A percentile compares a stretch with the other conserved stretches of the same genome.
Evolutionary conservation across 129 eudicot species (phyloP).

Genomic region (Apium graveolens): DNA sequence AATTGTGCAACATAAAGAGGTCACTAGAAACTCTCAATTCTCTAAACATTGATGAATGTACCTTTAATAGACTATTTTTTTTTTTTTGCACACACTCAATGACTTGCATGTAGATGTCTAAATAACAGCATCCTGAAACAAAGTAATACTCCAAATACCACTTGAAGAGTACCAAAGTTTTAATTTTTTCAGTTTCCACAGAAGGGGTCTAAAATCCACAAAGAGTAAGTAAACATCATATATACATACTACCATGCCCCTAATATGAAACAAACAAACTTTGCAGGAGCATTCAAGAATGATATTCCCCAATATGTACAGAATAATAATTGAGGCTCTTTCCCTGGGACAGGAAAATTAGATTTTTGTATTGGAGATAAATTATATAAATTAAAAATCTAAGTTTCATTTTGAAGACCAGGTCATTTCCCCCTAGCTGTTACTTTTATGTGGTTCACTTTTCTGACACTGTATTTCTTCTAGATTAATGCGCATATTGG

Average conservation of each 20-base stretch:
- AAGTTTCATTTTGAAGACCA: background rate
- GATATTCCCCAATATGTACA: background rate
- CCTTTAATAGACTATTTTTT: background rate
- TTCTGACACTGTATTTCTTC: background rate
- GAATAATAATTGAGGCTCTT: background rate
- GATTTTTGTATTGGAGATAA: background rate
- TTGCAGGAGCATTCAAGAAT: background rate
- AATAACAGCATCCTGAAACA: background rate
- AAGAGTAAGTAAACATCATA: background rate
- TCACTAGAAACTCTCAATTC: background rate
- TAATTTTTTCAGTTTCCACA: background rate
- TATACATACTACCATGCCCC: background rate
- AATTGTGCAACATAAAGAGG: background rate
- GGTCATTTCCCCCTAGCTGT: background rate
- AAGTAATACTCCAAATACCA: background rate
- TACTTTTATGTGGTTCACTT: background rate
- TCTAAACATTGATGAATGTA: background rate
- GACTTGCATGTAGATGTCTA: background rate
- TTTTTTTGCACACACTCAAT: background rate
- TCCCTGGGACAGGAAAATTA: background rate
- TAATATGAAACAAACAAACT: background rate
- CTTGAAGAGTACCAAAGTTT: background rate
- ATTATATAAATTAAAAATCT: background rate
- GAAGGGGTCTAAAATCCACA: background rate
- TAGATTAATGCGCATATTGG: constrained; percentile 12